Percentiles rank a stretch among this genome's conserved stretches.
Evolutionary conservation across 257 asterid species (phyloP).

Genomic region (Fraxinus quadrangulata): DNA sequence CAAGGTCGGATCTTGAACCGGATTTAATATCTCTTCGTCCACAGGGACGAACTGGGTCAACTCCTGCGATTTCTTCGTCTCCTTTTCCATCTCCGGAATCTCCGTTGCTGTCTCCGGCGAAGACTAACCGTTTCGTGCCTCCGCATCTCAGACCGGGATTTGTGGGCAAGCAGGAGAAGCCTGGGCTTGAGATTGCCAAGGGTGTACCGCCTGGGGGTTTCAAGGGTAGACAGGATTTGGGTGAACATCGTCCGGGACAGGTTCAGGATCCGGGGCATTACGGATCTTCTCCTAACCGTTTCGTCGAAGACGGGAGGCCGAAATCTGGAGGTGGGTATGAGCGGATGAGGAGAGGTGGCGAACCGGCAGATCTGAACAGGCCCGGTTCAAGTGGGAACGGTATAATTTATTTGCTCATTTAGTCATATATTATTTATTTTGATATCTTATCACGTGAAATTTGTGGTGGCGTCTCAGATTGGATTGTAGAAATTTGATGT

Average conservation of each 20-base stretch:
- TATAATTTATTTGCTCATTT: constrained; percentile 18
- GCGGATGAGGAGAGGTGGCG: constrained; percentile 47
- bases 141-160: constrained; percentile 91
- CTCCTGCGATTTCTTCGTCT: constrained; percentile 34
- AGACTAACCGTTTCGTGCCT: constrained; percentile 64
- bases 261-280: constrained; percentile 32
- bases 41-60: constrained; percentile 67
- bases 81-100: constrained; percentile 48
- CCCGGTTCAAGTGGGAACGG: constrained; percentile 66
- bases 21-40: constrained; percentile 68
- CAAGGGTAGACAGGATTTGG: constrained; percentile 35
- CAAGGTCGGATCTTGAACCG: constrained; percentile 33
- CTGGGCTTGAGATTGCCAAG: constrained; percentile 48
- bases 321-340: constrained; percentile 77
- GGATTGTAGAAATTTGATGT: background rate
- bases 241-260: constrained; percentile 31
- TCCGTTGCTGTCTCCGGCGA: constrained; percentile 37
- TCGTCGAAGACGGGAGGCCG: constrained; percentile 56
- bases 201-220: constrained; percentile 38
- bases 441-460: background rate
- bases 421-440: background rate
- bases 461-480: background rate
- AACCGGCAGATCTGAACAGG: constrained; percentile 46
- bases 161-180: constrained; percentile 67
- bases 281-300: constrained; percentile 34